Evolutionary conservation across 2,329 filamentous ascomycete species (phyloP), one percentile per base, ranked within the genome.

Genomic region (Xylaria digitata): DNA sequence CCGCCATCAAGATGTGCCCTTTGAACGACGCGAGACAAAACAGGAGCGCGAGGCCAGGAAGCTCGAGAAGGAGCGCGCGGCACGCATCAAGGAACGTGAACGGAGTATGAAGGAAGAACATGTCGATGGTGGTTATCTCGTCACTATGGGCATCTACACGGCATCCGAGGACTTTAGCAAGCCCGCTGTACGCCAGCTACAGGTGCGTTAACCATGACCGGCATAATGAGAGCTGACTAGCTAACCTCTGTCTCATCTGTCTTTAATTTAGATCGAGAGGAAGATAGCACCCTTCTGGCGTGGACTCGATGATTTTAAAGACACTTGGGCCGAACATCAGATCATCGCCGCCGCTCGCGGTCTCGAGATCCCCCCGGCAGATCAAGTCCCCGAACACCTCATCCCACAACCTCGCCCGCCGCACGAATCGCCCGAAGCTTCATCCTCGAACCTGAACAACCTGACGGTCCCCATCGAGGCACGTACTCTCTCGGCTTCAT

Each of bases 81-180:
- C 87, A 43, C 86, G 96, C 65, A 81, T 91, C 49, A 93, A 93
- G 78, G 96, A 99, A 78, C 88, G 96, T 54, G 94, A 97, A 79
- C 87, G 92, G 71, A 99, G 96, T 76, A 89, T 98, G 82, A 89
- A 85, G 70, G 94, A 97, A 74, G 96, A 99, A 77, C 89, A 94
- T 78, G 92, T 98, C 2, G 96, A 99, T 79, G 96, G 96, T 21
- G 96, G 96, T 23, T 99, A 90, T 81, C 82, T 99, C 54, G 96
- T 99, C 37, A 99, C 96, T 0, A 88, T 97, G 76, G 96, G 96
- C 42, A 92, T 94, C 56, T 99, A 99, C 77, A 95, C 93, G 23
- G 94, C 95, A 0, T 83, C 89, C 0, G 96, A 99, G 80, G 96
- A 99, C 80, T 99, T 95, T 78, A 97, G 89, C 83, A 98, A 98